These are phyloP conservation scores for Moricandia moricandioides DNA, from an alignment of 345 rosid species.

Conservation along the genomic window DNA sequence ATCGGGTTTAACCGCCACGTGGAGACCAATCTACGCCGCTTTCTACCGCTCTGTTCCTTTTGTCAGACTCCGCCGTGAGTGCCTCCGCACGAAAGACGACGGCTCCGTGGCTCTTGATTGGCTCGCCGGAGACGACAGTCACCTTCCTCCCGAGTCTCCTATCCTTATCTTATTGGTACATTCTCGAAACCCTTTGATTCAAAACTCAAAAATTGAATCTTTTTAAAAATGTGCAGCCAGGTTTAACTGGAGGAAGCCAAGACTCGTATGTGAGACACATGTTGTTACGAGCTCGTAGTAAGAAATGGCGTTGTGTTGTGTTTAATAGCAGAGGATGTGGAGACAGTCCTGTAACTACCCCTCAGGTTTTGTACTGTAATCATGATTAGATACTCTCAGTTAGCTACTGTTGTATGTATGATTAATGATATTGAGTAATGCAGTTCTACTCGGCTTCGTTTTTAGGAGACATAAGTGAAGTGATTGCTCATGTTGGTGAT, in stretches of 20 bases:
- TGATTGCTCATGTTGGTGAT: conserved; percentile 51
- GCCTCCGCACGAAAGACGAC: conserved; percentile 45
- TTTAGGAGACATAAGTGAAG: conserved; percentile 77
- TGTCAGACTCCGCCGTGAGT: conserved; percentile 47
- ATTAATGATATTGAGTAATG: conserved; percentile 31
- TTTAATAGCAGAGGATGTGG: conserved; percentile 92
- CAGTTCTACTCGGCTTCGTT: conserved; percentile 98
- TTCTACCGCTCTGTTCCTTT: conserved; percentile 45
- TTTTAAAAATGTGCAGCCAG: conserved; percentile 52
- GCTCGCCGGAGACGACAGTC: conserved; percentile 43
- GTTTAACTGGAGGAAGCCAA: conserved; percentile 82
- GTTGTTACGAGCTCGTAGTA: conserved; percentile 58
- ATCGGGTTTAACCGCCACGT: conserved; percentile 44
- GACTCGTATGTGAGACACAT: conserved; percentile 85
- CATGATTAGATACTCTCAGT: not conserved
- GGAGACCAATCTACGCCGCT: conserved; percentile 50
- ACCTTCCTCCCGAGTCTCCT: conserved; percentile 56
- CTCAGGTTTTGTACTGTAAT: conserved; percentile 50
- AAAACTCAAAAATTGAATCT: not conserved
- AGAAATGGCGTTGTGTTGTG: conserved; percentile 87
- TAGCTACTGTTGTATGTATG: not conserved
- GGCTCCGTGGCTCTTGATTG: conserved; percentile 55
- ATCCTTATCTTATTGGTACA: conserved; percentile 74
- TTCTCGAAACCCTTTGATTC: not conserved
- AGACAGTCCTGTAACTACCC: conserved; percentile 75